phyloP scores from a whole-genome alignment of 2,329 filamentous ascomycete genomes.

The Esteya vermicola region DNA sequence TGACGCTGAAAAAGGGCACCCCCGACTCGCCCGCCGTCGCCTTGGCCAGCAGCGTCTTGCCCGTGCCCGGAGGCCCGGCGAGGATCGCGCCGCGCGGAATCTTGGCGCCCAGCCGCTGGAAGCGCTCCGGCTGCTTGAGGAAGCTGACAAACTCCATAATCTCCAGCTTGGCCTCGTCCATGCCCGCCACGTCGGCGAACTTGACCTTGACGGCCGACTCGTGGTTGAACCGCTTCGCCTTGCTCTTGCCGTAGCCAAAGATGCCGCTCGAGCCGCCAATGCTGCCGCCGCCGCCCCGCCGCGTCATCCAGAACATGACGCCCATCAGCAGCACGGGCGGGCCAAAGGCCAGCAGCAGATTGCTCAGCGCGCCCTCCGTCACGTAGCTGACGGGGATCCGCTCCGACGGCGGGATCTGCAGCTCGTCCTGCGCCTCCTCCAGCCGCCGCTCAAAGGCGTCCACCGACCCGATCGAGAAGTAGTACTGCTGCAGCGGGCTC shows the following conservation, averaged over 20 bases:
- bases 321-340: constrained; percentile 80
- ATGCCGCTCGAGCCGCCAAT: constrained; percentile 59
- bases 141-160: constrained; percentile 99
- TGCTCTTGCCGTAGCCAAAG: constrained; percentile 91
- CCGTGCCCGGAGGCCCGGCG: constrained; percentile 93
- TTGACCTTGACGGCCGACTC: constrained; percentile 95
- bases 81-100: constrained; percentile 94
- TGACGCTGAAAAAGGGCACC: constrained; percentile 96
- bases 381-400: constrained; percentile 87
- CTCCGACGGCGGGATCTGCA: constrained; percentile 74
- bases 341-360: constrained; percentile 62
- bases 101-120: constrained; percentile 89
- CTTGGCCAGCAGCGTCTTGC: constrained; percentile 95
- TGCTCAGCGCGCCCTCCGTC: constrained; percentile 59
- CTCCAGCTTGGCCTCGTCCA: constrained; percentile 95
- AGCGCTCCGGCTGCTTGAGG: constrained; percentile 82
- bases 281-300: constrained; percentile 49
- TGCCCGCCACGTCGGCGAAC: constrained; percentile 89
- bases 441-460: constrained; percentile 84
- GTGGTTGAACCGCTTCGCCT: constrained; percentile 94
- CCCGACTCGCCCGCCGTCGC: constrained; percentile 93
- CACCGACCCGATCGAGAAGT: constrained; percentile 89
- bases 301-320: constrained; percentile 64
- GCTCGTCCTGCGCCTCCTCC: constrained; percentile 75
- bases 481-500: constrained; percentile 64